phyloP scores from a whole-genome alignment of 257 asterid species.

The Rehmannia glutinosa region DNA sequence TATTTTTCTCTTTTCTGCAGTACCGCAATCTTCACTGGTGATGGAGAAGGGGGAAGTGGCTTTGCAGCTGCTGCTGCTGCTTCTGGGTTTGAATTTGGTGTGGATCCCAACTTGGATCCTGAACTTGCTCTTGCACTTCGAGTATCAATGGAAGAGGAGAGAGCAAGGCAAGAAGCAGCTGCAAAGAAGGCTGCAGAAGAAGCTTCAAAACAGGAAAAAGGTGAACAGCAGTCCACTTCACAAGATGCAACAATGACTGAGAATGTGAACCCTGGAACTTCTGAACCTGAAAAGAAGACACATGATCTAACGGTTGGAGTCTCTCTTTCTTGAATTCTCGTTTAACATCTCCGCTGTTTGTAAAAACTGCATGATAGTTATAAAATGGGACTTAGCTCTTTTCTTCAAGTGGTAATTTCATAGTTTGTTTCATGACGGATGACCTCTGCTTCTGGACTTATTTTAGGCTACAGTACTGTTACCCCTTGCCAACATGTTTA shows the following conservation, averaged over 20 bases:
- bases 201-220: constrained; percentile 60
- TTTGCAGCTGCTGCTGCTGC: constrained; percentile 89
- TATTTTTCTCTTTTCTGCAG: constrained; percentile 34
- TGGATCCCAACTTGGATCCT: constrained; percentile 99
- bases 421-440: neutral
- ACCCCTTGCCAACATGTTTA: neutral
- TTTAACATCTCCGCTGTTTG: constrained; percentile 13
- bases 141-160: constrained; percentile 99
- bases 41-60: constrained; percentile 95
- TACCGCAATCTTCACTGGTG: constrained; percentile 93
- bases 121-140: constrained; percentile 99
- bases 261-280: constrained; percentile 45
- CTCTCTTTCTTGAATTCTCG: constrained; percentile 6
- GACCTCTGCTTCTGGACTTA: neutral
- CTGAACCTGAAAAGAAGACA: constrained; percentile 72
- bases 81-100: constrained; percentile 93
- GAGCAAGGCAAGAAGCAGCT: constrained; percentile 99
- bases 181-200: constrained; percentile 97
- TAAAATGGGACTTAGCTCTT: neutral
- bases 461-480: neutral
- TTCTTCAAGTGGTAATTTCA: neutral
- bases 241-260: constrained; percentile 86
- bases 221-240: constrained; percentile 61
- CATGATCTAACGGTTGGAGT: constrained; percentile 54
- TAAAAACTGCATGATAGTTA: neutral